Evolutionary conservation across 1,139 yeast genomes (phyloP), one percentile per base, ranked within the genome.

Genomic region (Candida mesenterica): DNA sequence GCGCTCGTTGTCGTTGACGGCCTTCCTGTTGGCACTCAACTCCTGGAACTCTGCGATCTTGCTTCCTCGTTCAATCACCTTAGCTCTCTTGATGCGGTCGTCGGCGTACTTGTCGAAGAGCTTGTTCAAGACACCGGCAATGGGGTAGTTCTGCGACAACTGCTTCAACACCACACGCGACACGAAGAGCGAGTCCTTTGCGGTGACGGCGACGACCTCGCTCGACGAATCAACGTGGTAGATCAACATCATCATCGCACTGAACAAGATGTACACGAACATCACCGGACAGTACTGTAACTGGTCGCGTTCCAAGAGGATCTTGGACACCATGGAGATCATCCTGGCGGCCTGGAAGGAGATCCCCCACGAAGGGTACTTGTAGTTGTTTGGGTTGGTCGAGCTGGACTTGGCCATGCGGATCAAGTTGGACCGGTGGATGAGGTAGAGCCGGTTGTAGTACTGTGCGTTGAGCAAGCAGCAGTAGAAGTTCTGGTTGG

Each of bases 261-360:
- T 74, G 55, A 82, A 82, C 24, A 83, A 58, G 46, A 79, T 66
- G 53, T 79, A 69, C n/a, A 70, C 72, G 45, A 66, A 68, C 61
- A 69, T 68, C 17, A 80, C 77, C 18, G 84, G 82, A 52, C 80
- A 68, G 49, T 72, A 71, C 42, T 62, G 62, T 39, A 80, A 54
- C 48, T 77, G 75, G 39, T 74, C 71, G 33, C 73, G 68, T 31
- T 74, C 76, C 24, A 74, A 58, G 43, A 85, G 50, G 40, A 77
- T 78, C 40, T 82, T 82, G 31, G 79, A 65, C 36, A 85, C 81
- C 41, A 79, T 69, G 5, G 85, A 77, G 43, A 85, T 81, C 83
- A 83, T 82, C 52, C 87, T 78, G 1, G 94, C 88, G 0, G 95
- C 88, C 56, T 84, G 90, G 65, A 85, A 85, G 2, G 90, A 83